A percentile compares a stretch with the other conserved stretches of the same genome.
phyloP scores from a whole-genome alignment of 257 asterid genomes.

The Solanum arcanum region DNA sequence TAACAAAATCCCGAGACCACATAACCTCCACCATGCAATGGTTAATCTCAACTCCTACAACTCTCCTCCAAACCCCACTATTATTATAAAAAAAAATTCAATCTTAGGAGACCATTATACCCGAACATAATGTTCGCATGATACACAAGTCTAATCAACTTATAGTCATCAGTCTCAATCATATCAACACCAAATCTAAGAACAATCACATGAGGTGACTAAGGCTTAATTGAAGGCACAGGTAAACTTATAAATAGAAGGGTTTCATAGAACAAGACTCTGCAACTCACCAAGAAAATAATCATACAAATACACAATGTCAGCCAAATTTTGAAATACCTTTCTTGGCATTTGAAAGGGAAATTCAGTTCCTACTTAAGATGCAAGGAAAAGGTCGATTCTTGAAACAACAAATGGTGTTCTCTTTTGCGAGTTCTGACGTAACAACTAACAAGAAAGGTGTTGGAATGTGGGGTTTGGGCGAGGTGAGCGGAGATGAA shows the following conservation, averaged over 20 bases:
- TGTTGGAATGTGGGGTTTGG: not conserved
- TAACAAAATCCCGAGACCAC: conserved; percentile 26
- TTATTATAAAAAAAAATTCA: conserved; percentile 29
- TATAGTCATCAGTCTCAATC: not conserved
- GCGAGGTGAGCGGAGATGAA: not conserved
- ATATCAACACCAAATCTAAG: not conserved
- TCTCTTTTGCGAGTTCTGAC: not conserved
- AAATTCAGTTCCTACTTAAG: no score
- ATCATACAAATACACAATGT: no score
- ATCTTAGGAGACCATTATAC: conserved; percentile 15
- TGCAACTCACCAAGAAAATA: no score
- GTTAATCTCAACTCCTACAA: conserved; percentile 2
- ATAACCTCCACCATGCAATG: conserved; percentile 14
- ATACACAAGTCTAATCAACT: not conserved
- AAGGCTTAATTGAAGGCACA: not conserved
- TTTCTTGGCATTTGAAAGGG: not conserved
- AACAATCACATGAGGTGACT: not conserved
- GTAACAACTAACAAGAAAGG: not conserved
- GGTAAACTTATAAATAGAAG: not conserved
- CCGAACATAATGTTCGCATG: not conserved
- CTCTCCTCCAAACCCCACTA: conserved; percentile 27
- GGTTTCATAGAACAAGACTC: not conserved
- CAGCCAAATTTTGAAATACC: not conserved
- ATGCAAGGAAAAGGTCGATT: not conserved
- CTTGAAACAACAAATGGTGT: not conserved